These are phyloP conservation scores for Allium cepa DNA, from an alignment of 106 monocot genomes.

Conservation along the genomic window DNA sequence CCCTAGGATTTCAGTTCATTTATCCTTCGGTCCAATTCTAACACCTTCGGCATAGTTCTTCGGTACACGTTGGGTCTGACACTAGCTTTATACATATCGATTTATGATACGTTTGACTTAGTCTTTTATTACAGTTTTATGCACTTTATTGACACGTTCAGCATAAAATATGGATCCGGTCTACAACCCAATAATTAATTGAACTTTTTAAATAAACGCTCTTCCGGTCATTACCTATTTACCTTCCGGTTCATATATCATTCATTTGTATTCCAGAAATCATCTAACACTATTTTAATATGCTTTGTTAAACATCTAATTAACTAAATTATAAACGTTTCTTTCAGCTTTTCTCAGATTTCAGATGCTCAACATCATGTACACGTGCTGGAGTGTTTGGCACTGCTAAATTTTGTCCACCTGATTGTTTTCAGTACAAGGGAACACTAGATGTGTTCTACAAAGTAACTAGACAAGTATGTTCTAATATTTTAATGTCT, in stretches of 20 bases:
- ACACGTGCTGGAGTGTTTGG: slow-evolving; percentile 68
- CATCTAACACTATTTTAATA: background rate
- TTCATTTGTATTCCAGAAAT: background rate
- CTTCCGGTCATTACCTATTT: no score
- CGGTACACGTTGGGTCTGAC: no score
- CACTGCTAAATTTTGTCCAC: slow-evolving; percentile 62
- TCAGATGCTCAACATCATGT: slow-evolving; percentile 88
- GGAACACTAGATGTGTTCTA: slow-evolving; percentile 92
- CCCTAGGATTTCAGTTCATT: no score
- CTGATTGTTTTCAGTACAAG: slow-evolving; percentile 93
- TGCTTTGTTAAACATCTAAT: background rate
- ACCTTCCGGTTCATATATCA: background rate
- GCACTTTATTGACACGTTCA: no score
- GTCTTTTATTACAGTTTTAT: no score
- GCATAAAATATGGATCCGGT: no score
- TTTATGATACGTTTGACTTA: no score
- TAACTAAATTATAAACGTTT: background rate
- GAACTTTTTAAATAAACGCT: no score
- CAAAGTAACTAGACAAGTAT: slow-evolving; percentile 86
- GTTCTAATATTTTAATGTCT: slow-evolving; percentile 1
- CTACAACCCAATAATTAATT: no score
- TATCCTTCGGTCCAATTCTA: no score
- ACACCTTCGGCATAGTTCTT: no score
- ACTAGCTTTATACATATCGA: no score
- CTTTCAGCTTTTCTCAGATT: slow-evolving; percentile 67